Percentiles rank a stretch among this genome's conserved stretches.
Evolutionary conservation across 495 filamentous ascomycete genomes (phyloP).

Genomic region (Aspergillus sclerotiicarbonarius): DNA sequence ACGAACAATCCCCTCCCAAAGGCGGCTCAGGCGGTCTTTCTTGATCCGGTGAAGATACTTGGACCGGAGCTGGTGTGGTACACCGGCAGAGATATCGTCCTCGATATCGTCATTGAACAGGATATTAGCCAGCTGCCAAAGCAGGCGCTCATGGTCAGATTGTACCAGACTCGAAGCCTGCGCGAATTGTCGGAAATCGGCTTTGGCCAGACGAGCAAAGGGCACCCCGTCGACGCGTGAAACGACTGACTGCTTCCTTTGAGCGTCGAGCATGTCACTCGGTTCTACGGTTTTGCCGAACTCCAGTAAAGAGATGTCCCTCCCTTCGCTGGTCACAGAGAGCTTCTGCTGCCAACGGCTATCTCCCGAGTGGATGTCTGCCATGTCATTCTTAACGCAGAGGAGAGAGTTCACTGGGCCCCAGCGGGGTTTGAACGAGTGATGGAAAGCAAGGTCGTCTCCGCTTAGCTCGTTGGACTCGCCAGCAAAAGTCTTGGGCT

Average conservation of each 20-base stretch:
- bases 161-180: conserved; percentile 26
- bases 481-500: conserved; percentile 59
- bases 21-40: conserved; percentile 49
- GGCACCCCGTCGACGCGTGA: conserved; percentile 38
- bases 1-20: conserved; percentile 49
- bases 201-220: conserved; percentile 32
- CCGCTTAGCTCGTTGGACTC: conserved; percentile 57
- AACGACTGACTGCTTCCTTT: conserved; percentile 36
- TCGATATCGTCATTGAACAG: conserved; percentile 72
- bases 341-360: conserved; percentile 34
- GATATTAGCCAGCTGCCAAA: conserved; percentile 67
- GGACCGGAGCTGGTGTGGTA: conserved; percentile 37
- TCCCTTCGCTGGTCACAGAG: conserved; percentile 38
- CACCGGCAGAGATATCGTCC: conserved; percentile 42
- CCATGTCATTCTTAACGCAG: conserved; percentile 48
- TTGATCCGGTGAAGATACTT: conserved; percentile 50
- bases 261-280: conserved; percentile 37
- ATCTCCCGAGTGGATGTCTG: conserved; percentile 21
- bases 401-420: conserved; percentile 69
- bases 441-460: conserved; percentile 58
- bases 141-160: conserved; percentile 36
- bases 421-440: conserved; percentile 75
- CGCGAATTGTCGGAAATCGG: conserved; percentile 36
- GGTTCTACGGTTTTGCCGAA: conserved; percentile 27
- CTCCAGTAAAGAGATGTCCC: conserved; percentile 33